phyloP scores from a whole-genome alignment of 2,329 filamentous ascomycete genomes.

The Coniochaeta sp. region DNA sequence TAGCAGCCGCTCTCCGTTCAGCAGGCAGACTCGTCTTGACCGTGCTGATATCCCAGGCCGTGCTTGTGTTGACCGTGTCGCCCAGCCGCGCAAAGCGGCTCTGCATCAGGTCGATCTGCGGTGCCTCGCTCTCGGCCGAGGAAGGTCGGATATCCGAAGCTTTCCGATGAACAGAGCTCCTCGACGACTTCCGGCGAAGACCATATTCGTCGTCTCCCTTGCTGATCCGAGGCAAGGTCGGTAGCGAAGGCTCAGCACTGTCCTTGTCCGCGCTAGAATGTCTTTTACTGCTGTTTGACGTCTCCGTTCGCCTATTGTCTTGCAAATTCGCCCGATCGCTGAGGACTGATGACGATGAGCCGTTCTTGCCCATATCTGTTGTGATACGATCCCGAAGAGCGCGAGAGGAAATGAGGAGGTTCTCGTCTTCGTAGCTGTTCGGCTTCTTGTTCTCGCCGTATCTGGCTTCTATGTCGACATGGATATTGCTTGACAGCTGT shows the following conservation, averaged over 20 bases:
- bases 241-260: background rate
- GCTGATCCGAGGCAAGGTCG: background rate
- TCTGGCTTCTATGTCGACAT: background rate
- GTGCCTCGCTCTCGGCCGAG: constrained; percentile 20
- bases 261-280: background rate
- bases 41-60: constrained; percentile 26
- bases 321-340: constrained; percentile 16
- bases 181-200: constrained; percentile 3
- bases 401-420: constrained; percentile 12
- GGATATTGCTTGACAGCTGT: background rate
- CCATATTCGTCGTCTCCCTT: constrained; percentile 11
- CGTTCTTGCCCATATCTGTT: constrained; percentile 12
- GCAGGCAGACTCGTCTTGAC: constrained; percentile 38
- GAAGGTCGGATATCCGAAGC: constrained; percentile 15
- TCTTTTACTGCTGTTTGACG: background rate
- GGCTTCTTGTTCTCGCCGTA: constrained; percentile 6
- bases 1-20: constrained; percentile 44
- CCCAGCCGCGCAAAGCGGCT: constrained; percentile 38
- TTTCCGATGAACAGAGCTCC: background rate
- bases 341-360: constrained; percentile 9
- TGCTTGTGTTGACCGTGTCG: constrained; percentile 21
- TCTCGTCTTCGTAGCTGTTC: constrained; percentile 6
- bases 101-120: constrained; percentile 35
- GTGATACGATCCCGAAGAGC: constrained; percentile 15
- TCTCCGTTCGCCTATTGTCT: constrained; percentile 8